Conservation (phyloP, 1,284 basidiomycete species). For the Ceratobasidium sp. region DNA sequence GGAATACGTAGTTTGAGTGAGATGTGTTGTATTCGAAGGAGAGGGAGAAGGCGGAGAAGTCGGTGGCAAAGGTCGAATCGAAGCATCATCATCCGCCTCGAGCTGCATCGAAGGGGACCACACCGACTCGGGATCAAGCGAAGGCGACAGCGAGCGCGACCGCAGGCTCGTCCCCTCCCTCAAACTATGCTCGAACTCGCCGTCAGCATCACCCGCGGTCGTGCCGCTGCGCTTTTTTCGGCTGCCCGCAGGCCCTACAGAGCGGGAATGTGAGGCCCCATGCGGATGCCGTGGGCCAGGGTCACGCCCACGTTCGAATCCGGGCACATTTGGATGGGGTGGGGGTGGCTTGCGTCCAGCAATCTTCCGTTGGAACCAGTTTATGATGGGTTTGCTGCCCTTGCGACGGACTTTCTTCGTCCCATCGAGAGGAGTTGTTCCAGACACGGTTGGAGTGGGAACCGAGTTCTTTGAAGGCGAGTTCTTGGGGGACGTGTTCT, state of each 20-base stretch:
- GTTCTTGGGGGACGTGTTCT: conserved; percentile 24
- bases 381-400: conserved; percentile 83
- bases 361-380: conserved; percentile 91
- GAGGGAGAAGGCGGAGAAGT: conserved; percentile 85
- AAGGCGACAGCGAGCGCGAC: conserved; percentile 48
- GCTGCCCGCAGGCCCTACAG: conserved; percentile 49
- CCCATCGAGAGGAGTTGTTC: not conserved
- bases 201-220: conserved; percentile 45
- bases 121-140: conserved; percentile 59
- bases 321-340: conserved; percentile 23
- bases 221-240: conserved; percentile 50
- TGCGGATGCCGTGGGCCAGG: conserved; percentile 50
- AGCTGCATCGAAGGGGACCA: conserved; percentile 78
- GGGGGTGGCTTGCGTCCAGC: conserved; percentile 58
- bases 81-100: conserved; percentile 91
- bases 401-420: conserved; percentile 47
- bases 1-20: conserved; percentile 70
- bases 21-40: conserved; percentile 77
- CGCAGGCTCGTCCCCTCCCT: conserved; percentile 52
- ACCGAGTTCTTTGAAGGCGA: conserved; percentile 25
- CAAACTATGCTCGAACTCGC: conserved; percentile 55
- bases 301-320: conserved; percentile 46
- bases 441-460: conserved; percentile 21
- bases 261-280: conserved; percentile 55
- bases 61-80: conserved; percentile 85